phyloP scores from a whole-genome alignment of 2,329 filamentous ascomycete genomes.

The Penicillium sp. region DNA sequence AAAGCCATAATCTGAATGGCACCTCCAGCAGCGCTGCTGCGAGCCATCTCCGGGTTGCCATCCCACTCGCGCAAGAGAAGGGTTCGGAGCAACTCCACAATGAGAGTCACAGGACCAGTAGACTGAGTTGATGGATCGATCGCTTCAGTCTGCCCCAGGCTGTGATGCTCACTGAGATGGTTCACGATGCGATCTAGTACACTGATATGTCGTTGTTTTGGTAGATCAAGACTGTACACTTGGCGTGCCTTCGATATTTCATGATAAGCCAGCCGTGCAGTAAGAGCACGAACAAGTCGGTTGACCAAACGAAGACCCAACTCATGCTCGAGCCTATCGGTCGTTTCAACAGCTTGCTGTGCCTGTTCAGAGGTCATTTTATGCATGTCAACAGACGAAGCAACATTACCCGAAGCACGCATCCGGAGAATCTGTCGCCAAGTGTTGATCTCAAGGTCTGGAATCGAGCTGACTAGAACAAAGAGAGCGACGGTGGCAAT shows the following conservation, averaged over 20 bases:
- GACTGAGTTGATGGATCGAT: constrained; percentile 13
- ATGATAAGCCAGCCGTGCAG: constrained; percentile 49
- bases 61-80: constrained; percentile 79
- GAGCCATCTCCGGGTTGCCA: constrained; percentile 66
- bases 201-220: constrained; percentile 29
- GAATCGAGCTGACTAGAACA: constrained; percentile 38
- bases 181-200: constrained; percentile 39
- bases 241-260: constrained; percentile 46
- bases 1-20: constrained; percentile 70
- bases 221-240: constrained; percentile 27
- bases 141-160: constrained; percentile 10
- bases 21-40: constrained; percentile 70
- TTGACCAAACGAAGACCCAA: constrained; percentile 51
- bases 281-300: constrained; percentile 50
- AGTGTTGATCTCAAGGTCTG: constrained; percentile 35
- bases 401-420: constrained; percentile 39
- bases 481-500: constrained; percentile 40
- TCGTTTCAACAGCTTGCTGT: constrained; percentile 33
- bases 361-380: constrained; percentile 31
- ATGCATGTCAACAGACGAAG: constrained; percentile 38
- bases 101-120: constrained; percentile 32
- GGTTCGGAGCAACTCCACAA: constrained; percentile 53
- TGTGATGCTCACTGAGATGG: constrained; percentile 33
- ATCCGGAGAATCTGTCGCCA: constrained; percentile 46
- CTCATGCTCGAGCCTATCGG: constrained; percentile 52